Evolutionary conservation across 352 stramenopile genomes (phyloP).

Genomic region (Globisporangium ultimum): DNA sequence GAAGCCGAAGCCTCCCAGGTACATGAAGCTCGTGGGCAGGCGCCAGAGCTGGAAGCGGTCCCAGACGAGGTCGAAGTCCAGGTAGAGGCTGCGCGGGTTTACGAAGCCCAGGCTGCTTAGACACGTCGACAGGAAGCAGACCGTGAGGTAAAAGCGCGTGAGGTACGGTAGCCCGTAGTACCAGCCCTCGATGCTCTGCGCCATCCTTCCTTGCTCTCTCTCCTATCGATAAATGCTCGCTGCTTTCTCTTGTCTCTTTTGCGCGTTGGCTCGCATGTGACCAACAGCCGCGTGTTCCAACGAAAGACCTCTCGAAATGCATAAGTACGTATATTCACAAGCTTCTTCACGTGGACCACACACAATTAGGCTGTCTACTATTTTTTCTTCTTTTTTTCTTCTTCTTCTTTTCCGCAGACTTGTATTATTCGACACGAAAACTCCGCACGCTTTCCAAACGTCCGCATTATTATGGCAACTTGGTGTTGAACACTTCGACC

Average conservation of each 20-base stretch:
- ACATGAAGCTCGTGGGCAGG: slow-evolving; percentile 87
- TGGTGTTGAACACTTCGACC: slow-evolving; percentile 83
- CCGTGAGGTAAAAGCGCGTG: slow-evolving; percentile 82
- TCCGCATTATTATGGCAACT: slow-evolving; percentile 22
- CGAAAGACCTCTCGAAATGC: neutral
- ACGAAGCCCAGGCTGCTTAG: slow-evolving; percentile 77
- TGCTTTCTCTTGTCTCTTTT: neutral
- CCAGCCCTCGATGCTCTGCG: slow-evolving; percentile 76
- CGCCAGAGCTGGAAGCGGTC: slow-evolving; percentile 88
- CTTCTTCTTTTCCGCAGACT: too few relatives aligned
- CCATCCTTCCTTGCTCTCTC: slow-evolving; percentile 31
- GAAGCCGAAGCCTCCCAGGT: slow-evolving; percentile 85
- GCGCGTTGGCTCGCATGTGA: neutral
- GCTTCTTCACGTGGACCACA: neutral
- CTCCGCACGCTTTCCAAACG: neutral
- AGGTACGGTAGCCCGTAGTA: slow-evolving; percentile 84
- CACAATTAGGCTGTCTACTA: neutral
- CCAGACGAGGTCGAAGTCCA: slow-evolving; percentile 85
- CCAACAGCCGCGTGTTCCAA: neutral
- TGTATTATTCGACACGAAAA: too few relatives aligned
- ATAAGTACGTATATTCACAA: neutral
- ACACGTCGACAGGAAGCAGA: slow-evolving; percentile 80
- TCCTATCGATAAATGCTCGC: neutral
- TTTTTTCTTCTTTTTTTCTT: too few relatives aligned
- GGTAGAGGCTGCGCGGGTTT: slow-evolving; percentile 78